These are phyloP conservation scores for Tolypocladium ophioglossoides DNA, from an alignment of 2,329 filamentous ascomycete genomes.

Conservation along the genomic window DNA sequence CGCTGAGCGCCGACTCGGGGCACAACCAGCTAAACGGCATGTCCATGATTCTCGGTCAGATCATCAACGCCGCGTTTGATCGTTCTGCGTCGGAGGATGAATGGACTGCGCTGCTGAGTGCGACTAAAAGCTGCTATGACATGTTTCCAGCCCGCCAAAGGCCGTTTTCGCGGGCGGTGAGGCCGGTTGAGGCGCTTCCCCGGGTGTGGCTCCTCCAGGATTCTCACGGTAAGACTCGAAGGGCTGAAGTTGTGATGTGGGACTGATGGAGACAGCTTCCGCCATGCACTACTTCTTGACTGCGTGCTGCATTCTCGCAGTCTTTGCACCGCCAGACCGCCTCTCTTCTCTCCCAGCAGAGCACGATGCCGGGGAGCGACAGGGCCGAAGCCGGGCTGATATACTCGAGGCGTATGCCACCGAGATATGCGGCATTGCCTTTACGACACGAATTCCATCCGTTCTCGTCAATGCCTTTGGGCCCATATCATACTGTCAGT, in stretches of 20 bases:
- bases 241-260: too few species aligned
- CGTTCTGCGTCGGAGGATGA: not conserved
- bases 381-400: slow-evolving; percentile 6
- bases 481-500: slow-evolving; percentile 22
- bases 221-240: slow-evolving; percentile 27
- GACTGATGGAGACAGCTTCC: slow-evolving; percentile 19
- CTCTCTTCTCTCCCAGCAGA: slow-evolving; percentile 2
- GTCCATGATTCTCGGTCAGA: slow-evolving; percentile 29
- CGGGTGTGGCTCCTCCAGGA: slow-evolving; percentile 27
- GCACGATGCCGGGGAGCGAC: not conserved
- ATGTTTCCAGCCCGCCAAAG: slow-evolving; percentile 18
- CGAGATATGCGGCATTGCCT: slow-evolving; percentile 32
- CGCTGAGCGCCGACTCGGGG: too few species aligned
- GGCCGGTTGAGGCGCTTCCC: slow-evolving; percentile 4
- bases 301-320: slow-evolving; percentile 19
- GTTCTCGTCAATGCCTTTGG: slow-evolving; percentile 38
- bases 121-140: slow-evolving; percentile 19
- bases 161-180: slow-evolving; percentile 17
- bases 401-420: slow-evolving; percentile 23
- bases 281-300: slow-evolving; percentile 32
- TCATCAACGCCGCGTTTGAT: slow-evolving; percentile 29
- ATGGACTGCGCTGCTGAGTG: slow-evolving; percentile 12
- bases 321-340: slow-evolving; percentile 4
- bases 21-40: slow-evolving; percentile 16
- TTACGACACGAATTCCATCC: slow-evolving; percentile 28